Conservation (phyloP, 1,284 basidiomycete genomes). For the Fomitopsis pinicola region DNA sequence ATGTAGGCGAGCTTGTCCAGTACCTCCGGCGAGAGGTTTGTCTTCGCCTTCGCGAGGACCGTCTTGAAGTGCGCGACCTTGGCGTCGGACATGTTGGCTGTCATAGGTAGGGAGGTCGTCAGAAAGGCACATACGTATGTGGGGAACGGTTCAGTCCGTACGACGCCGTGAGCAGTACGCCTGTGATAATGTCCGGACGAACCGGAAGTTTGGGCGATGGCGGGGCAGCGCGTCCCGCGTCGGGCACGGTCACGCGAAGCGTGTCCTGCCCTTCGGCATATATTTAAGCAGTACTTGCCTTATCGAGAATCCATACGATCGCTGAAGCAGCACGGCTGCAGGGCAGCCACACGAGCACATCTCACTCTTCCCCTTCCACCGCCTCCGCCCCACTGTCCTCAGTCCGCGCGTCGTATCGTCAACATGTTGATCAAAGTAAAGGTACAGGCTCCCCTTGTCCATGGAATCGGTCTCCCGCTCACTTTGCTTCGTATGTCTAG, state of each 20-base stretch:
- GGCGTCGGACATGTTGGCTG: background rate
- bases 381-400: background rate
- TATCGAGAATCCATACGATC: constrained; percentile 5
- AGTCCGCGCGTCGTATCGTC: background rate
- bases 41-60: constrained; percentile 3
- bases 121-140: background rate
- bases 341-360: background rate
- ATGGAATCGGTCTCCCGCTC: constrained; percentile 2
- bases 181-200: background rate
- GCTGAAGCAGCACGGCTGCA: background rate
- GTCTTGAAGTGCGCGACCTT: background rate
- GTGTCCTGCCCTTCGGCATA: background rate
- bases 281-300: constrained; percentile 5
- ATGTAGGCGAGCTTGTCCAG: constrained; percentile 10
- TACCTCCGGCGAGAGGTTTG: constrained; percentile 11
- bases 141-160: no score
- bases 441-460: constrained; percentile 32
- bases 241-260: background rate
- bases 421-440: constrained; percentile 83
- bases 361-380: constrained; percentile 2
- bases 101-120: background rate
- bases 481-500: constrained; percentile 33
- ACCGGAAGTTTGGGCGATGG: background rate
- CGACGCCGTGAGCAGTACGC: background rate
- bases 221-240: background rate